These are phyloP conservation scores for Bolboschoenoplectus hybrid DNA, from an alignment of 202 grass and related monocot genomes.

Conservation along the genomic window DNA sequence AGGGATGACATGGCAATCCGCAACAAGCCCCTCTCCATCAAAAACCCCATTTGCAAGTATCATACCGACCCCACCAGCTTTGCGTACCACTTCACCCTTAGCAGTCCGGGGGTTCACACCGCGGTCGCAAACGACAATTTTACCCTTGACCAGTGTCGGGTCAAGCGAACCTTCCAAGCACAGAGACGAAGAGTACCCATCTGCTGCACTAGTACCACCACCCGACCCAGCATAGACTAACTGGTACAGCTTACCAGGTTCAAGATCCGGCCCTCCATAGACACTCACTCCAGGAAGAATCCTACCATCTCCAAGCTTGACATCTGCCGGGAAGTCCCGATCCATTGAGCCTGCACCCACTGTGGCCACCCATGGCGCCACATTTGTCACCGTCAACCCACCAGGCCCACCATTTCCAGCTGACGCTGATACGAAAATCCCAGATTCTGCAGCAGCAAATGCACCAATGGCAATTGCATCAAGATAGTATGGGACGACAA, in stretches of 20 bases:
- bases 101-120: slow-evolving; percentile 79
- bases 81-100: slow-evolving; percentile 80
- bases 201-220: slow-evolving; percentile 42
- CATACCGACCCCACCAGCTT: slow-evolving; percentile 71
- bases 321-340: slow-evolving; percentile 84
- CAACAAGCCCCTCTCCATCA: slow-evolving; percentile 87
- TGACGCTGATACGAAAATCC: slow-evolving; percentile 85
- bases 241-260: slow-evolving; percentile 61
- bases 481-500: slow-evolving; percentile 87
- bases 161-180: slow-evolving; percentile 90
- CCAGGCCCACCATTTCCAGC: slow-evolving; percentile 84
- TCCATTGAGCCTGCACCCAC: slow-evolving; percentile 95
- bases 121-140: slow-evolving; percentile 87
- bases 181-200: slow-evolving; percentile 75
- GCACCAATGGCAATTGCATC: slow-evolving; percentile 90
- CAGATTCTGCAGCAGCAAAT: slow-evolving; percentile 81
- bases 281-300: slow-evolving; percentile 75
- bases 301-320: slow-evolving; percentile 64
- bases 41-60: slow-evolving; percentile 90
- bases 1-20: slow-evolving; percentile 90
- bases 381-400: slow-evolving; percentile 79
- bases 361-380: slow-evolving; percentile 84
- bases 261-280: slow-evolving; percentile 68
- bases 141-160: slow-evolving; percentile 49
- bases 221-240: slow-evolving; percentile 63